Percentiles rank a stretch among this genome's conserved stretches.
Evolutionary conservation across 2,329 filamentous ascomycete genomes (phyloP).

Genomic region (Lachnellula willkommii): DNA sequence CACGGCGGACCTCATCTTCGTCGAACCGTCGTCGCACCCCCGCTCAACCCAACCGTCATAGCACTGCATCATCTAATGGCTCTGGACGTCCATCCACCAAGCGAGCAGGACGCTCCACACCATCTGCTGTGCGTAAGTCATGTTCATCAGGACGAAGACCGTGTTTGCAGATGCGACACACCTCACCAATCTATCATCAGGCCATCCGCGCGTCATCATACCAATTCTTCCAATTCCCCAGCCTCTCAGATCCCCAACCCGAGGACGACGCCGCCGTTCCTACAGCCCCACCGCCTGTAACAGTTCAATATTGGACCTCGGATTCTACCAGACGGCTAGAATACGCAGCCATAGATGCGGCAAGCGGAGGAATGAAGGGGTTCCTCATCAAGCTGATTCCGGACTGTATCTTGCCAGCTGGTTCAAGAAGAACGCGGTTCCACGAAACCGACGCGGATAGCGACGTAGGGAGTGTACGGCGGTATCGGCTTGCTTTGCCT

Average conservation of each 20-base stretch:
- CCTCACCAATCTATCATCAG: not conserved
- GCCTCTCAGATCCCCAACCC: slow-evolving; percentile 12
- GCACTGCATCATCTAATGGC: slow-evolving; percentile 10
- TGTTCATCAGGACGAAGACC: slow-evolving; percentile 4
- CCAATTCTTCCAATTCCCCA: slow-evolving; percentile 31
- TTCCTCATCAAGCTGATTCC: slow-evolving; percentile 57
- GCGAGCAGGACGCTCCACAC: slow-evolving; percentile 16
- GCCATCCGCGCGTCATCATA: slow-evolving; percentile 12
- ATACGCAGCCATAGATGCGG: slow-evolving; percentile 62
- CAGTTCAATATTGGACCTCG: slow-evolving; percentile 63
- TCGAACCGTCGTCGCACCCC: slow-evolving; percentile 8
- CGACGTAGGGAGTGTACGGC: slow-evolving; percentile 56
- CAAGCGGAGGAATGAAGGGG: slow-evolving; percentile 53
- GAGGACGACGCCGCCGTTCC: slow-evolving; percentile 37
- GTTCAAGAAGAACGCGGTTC: slow-evolving; percentile 47
- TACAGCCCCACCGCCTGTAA: slow-evolving; percentile 46
- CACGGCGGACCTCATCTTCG: slow-evolving; percentile 16
- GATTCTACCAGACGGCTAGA: slow-evolving; percentile 57
- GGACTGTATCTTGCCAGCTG: slow-evolving; percentile 53
- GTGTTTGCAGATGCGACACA: slow-evolving; percentile 10
- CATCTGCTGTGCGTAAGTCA: not conserved
- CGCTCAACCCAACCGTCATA: slow-evolving; percentile 9
- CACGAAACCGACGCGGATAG: slow-evolving; percentile 40
- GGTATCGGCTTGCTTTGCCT: slow-evolving; percentile 56
- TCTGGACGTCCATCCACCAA: slow-evolving; percentile 18